phyloP scores from a whole-genome alignment of 163 green algal genomes.

The Picocystis sp. region DNA sequence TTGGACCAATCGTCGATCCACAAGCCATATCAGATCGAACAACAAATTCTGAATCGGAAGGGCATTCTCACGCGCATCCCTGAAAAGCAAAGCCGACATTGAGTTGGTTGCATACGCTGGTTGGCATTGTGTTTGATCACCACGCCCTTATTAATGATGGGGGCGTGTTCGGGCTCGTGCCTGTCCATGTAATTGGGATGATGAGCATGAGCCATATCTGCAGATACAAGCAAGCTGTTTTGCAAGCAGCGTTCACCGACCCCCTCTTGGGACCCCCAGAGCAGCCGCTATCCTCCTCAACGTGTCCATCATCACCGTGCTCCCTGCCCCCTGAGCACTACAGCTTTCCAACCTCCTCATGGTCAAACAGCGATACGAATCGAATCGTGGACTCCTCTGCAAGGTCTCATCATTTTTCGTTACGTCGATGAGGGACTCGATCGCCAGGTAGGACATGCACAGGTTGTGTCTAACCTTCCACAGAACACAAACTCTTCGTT shows the following conservation, averaged over 20 bases:
- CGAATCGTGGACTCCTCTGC: conserved; percentile 50
- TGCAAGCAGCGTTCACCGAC: conserved; percentile 45
- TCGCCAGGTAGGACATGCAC: conserved; percentile 37
- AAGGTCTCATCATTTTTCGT: conserved; percentile 20
- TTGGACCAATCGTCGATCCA: conserved; percentile 84
- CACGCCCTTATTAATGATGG: conserved; percentile 41
- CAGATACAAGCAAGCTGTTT: conserved; percentile 51
- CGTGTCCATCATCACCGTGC: conserved; percentile 61
- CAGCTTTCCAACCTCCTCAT: conserved; percentile 81
- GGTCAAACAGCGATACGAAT: conserved; percentile 81
- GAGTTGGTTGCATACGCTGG: conserved; percentile 86
- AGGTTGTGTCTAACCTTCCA: conserved; percentile 91
- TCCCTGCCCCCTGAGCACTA: conserved; percentile 51
- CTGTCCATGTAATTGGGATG: conserved; percentile 77
- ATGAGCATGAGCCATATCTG: conserved; percentile 89
- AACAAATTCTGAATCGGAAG: conserved; percentile 59
- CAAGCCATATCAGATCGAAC: conserved; percentile 92
- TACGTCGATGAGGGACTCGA: conserved; percentile 39
- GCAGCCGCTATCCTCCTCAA: conserved; percentile 43
- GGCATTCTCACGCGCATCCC: conserved; percentile 17
- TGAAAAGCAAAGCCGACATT: conserved; percentile 71
- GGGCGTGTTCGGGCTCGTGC: conserved; percentile 28
- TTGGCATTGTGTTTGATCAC: conserved; percentile 94
- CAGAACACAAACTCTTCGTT: conserved; percentile 72
- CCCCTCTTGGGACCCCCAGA: conserved; percentile 29